These are phyloP conservation scores for Lipomyces anomalus DNA, from an alignment of 805 yeast species.

Conservation along the genomic window DNA sequence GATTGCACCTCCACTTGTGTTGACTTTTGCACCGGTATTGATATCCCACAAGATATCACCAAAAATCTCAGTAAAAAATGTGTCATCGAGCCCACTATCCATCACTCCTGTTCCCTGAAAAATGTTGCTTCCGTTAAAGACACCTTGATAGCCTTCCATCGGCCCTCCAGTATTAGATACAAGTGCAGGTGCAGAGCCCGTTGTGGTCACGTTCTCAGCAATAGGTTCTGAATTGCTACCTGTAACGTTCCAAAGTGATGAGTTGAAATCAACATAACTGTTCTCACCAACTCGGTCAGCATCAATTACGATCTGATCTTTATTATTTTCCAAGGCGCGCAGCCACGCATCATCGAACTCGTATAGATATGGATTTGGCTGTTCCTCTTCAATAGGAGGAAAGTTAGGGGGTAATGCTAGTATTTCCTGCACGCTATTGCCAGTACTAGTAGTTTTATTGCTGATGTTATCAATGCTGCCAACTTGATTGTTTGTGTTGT, in stretches of 20 bases:
- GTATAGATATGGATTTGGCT: constrained; percentile 22
- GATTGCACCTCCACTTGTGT: too few species aligned
- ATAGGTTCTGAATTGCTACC: not conserved
- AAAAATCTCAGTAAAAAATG: constrained; percentile 19
- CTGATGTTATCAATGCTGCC: not conserved
- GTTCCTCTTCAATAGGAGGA: constrained; percentile 20
- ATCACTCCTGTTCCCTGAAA: too few species aligned
- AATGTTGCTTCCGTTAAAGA: constrained; percentile 9
- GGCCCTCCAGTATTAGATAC: constrained; percentile 5
- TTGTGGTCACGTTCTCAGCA: not conserved
- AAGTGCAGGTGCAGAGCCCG: constrained; percentile 3
- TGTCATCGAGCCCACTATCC: too few species aligned
- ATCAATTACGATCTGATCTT: constrained; percentile 22
- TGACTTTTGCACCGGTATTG: not conserved
- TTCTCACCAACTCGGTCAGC: constrained; percentile 24
- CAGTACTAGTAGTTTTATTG: not conserved
- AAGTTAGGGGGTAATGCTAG: constrained; percentile 19
- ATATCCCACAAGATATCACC: constrained; percentile 19
- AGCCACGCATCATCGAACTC: constrained; percentile 24
- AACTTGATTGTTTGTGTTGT: not conserved
- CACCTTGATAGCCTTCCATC: constrained; percentile 2
- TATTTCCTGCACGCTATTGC: constrained; percentile 4
- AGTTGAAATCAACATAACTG: constrained; percentile 19
- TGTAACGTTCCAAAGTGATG: constrained; percentile 11
- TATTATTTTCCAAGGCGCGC: constrained; percentile 22